These are phyloP conservation scores for Russula dissimulans DNA, from an alignment of 768 basidiomycete genomes.

Conservation along the genomic window DNA sequence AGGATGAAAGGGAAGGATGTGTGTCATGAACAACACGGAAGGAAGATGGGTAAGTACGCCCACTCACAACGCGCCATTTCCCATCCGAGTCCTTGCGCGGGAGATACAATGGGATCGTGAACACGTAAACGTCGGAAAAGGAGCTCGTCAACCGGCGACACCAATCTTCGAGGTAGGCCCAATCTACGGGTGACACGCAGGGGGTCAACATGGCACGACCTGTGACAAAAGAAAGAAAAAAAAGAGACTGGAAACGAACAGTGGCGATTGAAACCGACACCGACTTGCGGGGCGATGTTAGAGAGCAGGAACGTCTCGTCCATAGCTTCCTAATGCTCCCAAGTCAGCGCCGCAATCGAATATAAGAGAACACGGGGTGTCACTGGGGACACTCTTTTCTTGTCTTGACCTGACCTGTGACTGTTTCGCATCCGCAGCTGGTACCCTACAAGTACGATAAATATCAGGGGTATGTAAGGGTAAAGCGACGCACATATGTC, in stretches of 20 bases:
- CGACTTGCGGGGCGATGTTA: constrained; percentile 98
- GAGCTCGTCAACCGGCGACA: constrained; percentile 79
- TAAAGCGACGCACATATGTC: constrained; percentile 70
- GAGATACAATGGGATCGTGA: constrained; percentile 95
- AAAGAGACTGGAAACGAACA: constrained; percentile 42
- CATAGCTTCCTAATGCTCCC: constrained; percentile 63
- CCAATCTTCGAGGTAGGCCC: constrained; percentile 96
- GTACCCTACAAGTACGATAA: constrained; percentile 50
- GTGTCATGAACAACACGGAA: neutral
- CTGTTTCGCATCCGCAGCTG: constrained; percentile 89
- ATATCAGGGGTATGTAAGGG: neutral
- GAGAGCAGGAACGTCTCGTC: constrained; percentile 90
- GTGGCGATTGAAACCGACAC: constrained; percentile 94
- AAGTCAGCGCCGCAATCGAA: neutral
- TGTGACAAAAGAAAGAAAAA: neutral
- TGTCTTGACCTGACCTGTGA: constrained; percentile 47
- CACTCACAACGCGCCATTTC: constrained; percentile 88
- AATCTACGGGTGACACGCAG: constrained; percentile 51
- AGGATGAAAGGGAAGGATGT: too few relatives aligned
- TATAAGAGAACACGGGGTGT: too few relatives aligned
- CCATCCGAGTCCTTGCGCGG: constrained; percentile 80
- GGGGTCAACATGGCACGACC: neutral
- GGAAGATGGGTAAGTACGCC: neutral
- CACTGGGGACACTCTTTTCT: too few relatives aligned
- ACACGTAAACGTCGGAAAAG: constrained; percentile 93